Percentiles rank a stretch among this genome's conserved stretches.
Evolutionary conservation across 352 stramenopile species (phyloP).

Genomic region (Phytophthora fragariae): DNA sequence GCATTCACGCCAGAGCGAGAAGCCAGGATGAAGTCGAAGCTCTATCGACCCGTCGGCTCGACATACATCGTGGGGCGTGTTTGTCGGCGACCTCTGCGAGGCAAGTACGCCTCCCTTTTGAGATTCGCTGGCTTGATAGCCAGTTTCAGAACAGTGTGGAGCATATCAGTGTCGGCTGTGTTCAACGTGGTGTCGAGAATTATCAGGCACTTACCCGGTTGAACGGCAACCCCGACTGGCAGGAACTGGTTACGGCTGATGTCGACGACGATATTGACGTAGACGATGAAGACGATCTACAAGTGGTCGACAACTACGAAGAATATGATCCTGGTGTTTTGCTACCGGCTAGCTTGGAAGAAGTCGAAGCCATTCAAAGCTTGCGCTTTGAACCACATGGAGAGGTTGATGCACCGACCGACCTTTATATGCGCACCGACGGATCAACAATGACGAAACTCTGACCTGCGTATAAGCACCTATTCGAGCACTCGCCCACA

Average conservation of each 20-base stretch:
- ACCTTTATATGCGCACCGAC: background rate
- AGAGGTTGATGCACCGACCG: background rate
- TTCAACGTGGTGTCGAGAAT: too few species aligned
- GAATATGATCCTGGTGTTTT: background rate
- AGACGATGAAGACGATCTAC: background rate
- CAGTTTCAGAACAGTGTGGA: too few species aligned
- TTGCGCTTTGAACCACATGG: background rate
- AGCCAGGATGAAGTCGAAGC: conserved; percentile 14
- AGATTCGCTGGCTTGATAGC: too few species aligned
- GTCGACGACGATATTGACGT: background rate
- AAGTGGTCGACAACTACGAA: background rate
- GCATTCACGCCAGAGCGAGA: conserved; percentile 9
- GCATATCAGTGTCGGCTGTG: too few species aligned
- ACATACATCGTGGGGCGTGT: conserved; percentile 15
- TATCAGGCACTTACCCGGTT: too few species aligned
- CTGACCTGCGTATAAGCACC: background rate
- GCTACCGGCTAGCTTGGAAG: background rate
- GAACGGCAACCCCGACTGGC: too few species aligned
- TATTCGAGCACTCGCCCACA: background rate
- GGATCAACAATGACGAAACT: background rate
- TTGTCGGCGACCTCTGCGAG: too few species aligned
- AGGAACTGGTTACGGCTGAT: too few species aligned
- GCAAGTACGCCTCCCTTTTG: too few species aligned
- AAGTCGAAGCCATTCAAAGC: background rate
- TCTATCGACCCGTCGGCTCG: conserved; percentile 1